These are phyloP conservation scores for Kwoniella dendrophila DNA, from an alignment of 768 basidiomycete genomes.

Conservation along the genomic window DNA sequence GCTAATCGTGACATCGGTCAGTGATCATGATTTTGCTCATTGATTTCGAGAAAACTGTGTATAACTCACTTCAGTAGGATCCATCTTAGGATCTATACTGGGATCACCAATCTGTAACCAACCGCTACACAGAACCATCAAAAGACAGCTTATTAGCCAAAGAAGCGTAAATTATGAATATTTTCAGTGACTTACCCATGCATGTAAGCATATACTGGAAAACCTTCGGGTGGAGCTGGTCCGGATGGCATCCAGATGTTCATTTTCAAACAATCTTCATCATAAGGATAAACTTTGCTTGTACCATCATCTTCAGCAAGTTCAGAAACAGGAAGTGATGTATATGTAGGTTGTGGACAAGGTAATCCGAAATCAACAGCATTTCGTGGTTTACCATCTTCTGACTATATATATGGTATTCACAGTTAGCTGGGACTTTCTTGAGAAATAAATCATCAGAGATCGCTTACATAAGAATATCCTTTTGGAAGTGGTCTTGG, in stretches of 20 bases:
- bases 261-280: conserved; percentile 28
- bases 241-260: conserved; percentile 29
- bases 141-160: neutral
- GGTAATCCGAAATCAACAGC: conserved; percentile 3
- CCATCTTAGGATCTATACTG: conserved; percentile 23
- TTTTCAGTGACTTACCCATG: conserved; percentile 25
- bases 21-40: neutral
- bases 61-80: conserved; percentile 14
- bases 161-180: too few relatives aligned
- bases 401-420: conserved; percentile 5
- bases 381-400: conserved; percentile 6
- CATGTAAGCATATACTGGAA: conserved; percentile 20
- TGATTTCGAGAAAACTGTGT: neutral
- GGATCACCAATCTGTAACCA: conserved; percentile 32
- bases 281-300: conserved; percentile 17
- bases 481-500: conserved; percentile 21
- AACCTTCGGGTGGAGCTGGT: conserved; percentile 20
- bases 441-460: neutral
- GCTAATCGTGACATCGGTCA: conserved; percentile 6
- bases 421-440: neutral
- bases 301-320: conserved; percentile 9
- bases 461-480: conserved; percentile 14
- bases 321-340: conserved; percentile 13
- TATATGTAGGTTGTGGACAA: conserved; percentile 17
- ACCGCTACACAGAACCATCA: conserved; percentile 3